Evolutionary conservation across 768 basidiomycete genomes (phyloP), one percentile per base, ranked within the genome.

Genomic region (Boletus patriciae): DNA sequence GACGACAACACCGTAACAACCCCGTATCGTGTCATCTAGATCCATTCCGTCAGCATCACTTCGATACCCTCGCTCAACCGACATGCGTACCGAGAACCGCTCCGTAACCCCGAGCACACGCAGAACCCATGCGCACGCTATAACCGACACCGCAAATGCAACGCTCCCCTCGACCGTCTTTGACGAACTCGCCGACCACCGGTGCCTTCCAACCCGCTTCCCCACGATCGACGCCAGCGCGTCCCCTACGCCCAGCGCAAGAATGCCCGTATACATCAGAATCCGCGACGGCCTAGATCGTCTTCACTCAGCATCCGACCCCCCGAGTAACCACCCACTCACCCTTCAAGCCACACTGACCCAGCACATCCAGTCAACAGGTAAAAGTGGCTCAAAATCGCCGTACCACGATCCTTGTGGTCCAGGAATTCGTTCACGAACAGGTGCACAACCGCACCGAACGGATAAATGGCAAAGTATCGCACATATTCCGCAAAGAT

Each of bases 341-440:
- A 92, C 87, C 92, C 91, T 76, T 98, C 97, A 47, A 99, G 81
- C 97, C 97, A 99, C 21, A 98, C 70, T 16, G 91, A 87, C 9
- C 90, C 87, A 7, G 97, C 95, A 71, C 96, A 98, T 3, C 97
- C 97, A 0, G 93, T 95, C 51, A 99, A 77, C 44, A 99, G 77
- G 75, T 98, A 99, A 69, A 99, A 99, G 74, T 99, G 97, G 66
- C 94, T 95, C 62, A 99, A 73, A 64, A 99, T 95, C 27, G 94
- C 97, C 12, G 95, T 96, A 4, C 97, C 97, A 48, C 87, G 82
- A 73, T 99, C 97, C 74, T 92, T 92, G 64, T 88, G 82, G 74
- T 99, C 97, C 70, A 98, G 77, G 68, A 99, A 99, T 70, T 99
- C 97, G 75, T 90, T 91, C 85, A 99, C 86, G 73, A 99, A 99